Conservation (phyloP, 352 stramenopile genomes). For the Nothophytophthora sp. region DNA sequence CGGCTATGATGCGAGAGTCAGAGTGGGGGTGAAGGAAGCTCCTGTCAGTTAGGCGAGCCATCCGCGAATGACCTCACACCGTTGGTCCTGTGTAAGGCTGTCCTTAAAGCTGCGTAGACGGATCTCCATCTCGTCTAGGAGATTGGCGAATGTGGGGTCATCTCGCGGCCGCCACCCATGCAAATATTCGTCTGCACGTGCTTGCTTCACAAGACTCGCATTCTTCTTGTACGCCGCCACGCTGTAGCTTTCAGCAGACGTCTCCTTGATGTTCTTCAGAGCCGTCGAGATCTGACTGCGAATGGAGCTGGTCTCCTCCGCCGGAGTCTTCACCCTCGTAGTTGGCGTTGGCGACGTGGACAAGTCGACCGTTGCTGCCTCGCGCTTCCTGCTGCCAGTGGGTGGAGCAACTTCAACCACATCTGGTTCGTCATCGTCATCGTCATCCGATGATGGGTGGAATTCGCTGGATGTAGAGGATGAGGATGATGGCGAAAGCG, state of each 20-base stretch:
- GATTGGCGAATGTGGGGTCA: conserved; percentile 3
- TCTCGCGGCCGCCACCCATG: conserved; percentile 13
- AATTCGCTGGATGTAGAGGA: conserved; percentile 14
- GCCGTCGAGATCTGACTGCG: neutral
- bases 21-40: conserved; percentile 7
- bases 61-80: neutral
- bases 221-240: conserved; percentile 11
- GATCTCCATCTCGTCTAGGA: conserved; percentile 15
- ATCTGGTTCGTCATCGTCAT: conserved; percentile 4
- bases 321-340: neutral
- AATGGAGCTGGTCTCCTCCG: conserved; percentile 1
- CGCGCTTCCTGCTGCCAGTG: conserved; percentile 12
- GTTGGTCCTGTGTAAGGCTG: neutral
- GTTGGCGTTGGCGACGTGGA: neutral
- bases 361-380: conserved; percentile 16
- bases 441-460: conserved; percentile 7
- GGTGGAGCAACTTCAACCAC: conserved; percentile 12
- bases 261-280: conserved; percentile 4
- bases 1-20: conserved; percentile 13
- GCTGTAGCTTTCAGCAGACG: neutral
- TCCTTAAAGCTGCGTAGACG: conserved; percentile 10
- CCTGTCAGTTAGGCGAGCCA: conserved; percentile 14
- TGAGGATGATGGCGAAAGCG: too few species aligned
- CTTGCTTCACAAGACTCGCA: conserved; percentile 8
- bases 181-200: conserved; percentile 5